Evolutionary conservation across 352 stramenopile species (phyloP).

Genomic region (Globisporangium polare): DNA sequence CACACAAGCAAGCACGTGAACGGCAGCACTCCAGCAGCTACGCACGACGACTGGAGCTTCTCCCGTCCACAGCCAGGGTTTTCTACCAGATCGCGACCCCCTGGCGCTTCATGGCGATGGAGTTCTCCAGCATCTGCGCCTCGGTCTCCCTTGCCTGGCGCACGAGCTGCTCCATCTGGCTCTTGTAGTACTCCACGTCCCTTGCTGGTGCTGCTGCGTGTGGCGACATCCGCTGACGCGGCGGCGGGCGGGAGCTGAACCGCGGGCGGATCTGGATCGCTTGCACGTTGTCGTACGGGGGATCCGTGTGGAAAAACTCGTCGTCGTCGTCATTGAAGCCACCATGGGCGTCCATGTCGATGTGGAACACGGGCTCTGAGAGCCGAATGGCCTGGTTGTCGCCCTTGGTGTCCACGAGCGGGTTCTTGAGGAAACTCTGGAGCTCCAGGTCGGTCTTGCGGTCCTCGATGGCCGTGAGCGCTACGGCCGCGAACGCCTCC

Average conservation of each 20-base stretch:
- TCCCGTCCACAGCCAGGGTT: neutral
- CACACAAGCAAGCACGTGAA: neutral
- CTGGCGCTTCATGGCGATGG: slow-evolving; percentile 43
- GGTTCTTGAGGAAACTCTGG: slow-evolving; percentile 43
- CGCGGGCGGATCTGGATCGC: slow-evolving; percentile 3
- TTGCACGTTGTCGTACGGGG: neutral
- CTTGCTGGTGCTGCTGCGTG: neutral
- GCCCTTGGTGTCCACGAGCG: slow-evolving; percentile 34
- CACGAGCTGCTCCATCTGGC: slow-evolving; percentile 69
- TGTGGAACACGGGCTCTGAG: slow-evolving; percentile 39
- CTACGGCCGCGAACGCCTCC: slow-evolving; percentile 29
- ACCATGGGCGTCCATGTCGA: slow-evolving; percentile 25
- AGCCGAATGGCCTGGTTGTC: slow-evolving; percentile 18
- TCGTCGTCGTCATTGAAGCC: slow-evolving; percentile 23
- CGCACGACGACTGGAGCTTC: neutral
- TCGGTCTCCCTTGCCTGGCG: slow-evolving; percentile 67
- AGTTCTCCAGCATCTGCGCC: slow-evolving; percentile 59
- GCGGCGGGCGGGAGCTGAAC: slow-evolving; percentile 7
- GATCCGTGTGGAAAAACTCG: slow-evolving; percentile 5
- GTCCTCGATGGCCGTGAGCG: slow-evolving; percentile 35
- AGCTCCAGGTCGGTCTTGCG: slow-evolving; percentile 46
- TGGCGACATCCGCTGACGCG: neutral
- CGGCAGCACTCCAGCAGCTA: neutral
- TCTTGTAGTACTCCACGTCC: slow-evolving; percentile 45
- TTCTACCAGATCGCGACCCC: slow-evolving; percentile 28